Conservation (phyloP, 495 filamentous ascomycete species). For the Glutinoglossum americanum region DNA sequence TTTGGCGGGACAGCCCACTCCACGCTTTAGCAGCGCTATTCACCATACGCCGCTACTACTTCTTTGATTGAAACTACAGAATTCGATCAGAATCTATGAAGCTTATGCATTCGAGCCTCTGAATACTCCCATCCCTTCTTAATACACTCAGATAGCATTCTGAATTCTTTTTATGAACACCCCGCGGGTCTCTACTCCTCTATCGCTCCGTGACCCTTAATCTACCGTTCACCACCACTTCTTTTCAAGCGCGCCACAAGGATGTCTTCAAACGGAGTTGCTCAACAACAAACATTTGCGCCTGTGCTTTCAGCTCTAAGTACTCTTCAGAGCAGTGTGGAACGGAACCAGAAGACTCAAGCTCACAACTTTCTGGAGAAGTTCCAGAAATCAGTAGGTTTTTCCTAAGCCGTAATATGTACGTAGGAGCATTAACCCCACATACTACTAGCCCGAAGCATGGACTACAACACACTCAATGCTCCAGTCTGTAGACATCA, state of each 20-base stretch:
- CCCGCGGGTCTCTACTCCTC: background rate
- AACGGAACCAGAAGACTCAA: constrained; percentile 63
- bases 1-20: background rate
- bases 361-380: constrained; percentile 79
- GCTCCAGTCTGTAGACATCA: constrained; percentile 48
- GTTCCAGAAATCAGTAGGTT: constrained; percentile 93
- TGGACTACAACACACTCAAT: constrained; percentile 77
- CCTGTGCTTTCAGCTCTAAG: constrained; percentile 71
- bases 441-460: constrained; percentile 43
- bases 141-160: background rate
- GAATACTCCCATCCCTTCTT: background rate
- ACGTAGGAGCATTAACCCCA: background rate
- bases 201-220: background rate
- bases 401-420: constrained; percentile 2
- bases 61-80: background rate
- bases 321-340: constrained; percentile 73
- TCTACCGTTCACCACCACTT: background rate
- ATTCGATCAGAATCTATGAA: background rate
- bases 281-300: constrained; percentile 38
- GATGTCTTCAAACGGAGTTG: constrained; percentile 5
- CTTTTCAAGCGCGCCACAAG: background rate
- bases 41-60: background rate
- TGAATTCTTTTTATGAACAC: background rate
- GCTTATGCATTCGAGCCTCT: background rate
- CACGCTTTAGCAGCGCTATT: background rate